These are phyloP conservation scores for Penicillium palitans DNA, from an alignment of 2,329 filamentous ascomycete genomes.

Conservation along the genomic window DNA sequence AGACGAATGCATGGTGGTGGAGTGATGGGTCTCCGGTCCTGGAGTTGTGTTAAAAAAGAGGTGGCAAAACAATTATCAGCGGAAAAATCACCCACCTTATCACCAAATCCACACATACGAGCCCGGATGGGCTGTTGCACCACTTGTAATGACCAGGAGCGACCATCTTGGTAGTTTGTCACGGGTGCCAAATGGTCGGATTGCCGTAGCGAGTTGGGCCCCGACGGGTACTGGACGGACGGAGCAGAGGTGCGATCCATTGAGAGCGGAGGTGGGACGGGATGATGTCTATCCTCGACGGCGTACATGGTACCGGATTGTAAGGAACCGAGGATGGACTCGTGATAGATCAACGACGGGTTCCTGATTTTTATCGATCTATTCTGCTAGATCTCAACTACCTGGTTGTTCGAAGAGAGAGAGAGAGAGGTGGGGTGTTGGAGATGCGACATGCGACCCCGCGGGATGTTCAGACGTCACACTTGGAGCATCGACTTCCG, in stretches of 20 bases:
- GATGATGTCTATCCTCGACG: slow-evolving; percentile 40
- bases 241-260: slow-evolving; percentile 44
- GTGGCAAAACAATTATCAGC: neutral
- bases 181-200: slow-evolving; percentile 42
- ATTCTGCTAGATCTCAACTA: slow-evolving; percentile 3
- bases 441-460: slow-evolving; percentile 28
- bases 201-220: slow-evolving; percentile 34
- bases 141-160: slow-evolving; percentile 66
- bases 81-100: slow-evolving; percentile 67
- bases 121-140: slow-evolving; percentile 90
- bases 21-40: slow-evolving; percentile 94
- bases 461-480: slow-evolving; percentile 29
- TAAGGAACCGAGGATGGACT: slow-evolving; percentile 27
- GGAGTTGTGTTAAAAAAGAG: slow-evolving; percentile 19
- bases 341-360: slow-evolving; percentile 14
- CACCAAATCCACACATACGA: slow-evolving; percentile 98
- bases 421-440: slow-evolving; percentile 4
- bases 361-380: slow-evolving; percentile 11
- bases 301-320: slow-evolving; percentile 40
- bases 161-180: slow-evolving; percentile 44
- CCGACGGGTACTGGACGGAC: slow-evolving; percentile 39
- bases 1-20: slow-evolving; percentile 89
- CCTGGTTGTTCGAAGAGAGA: neutral
- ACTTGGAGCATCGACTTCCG: slow-evolving; percentile 32
- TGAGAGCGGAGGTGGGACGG: slow-evolving; percentile 39